Base-by-base conservation (phyloP, 202 grass and related monocot genomes). In the Panicum virgatum region DNA sequence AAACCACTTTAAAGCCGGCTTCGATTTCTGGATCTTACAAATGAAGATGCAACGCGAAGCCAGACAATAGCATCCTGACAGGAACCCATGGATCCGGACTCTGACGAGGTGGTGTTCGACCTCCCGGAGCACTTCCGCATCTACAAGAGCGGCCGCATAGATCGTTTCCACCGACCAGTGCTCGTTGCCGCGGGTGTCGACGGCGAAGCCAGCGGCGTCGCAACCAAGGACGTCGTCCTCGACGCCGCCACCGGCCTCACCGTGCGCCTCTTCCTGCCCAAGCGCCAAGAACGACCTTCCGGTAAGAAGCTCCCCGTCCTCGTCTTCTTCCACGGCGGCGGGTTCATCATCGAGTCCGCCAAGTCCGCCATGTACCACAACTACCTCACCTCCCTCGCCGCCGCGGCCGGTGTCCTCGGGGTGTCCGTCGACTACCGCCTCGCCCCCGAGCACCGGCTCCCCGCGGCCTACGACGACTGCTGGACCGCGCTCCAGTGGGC, bases 351-450 rank as follows among this genome's bases (percentile, higher is more conserved):
- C 9, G 84, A 79, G 75, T 82, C 87, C 2, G 39, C 87, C 2
- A 61, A 44, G 72, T 69, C 57, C 44, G 57, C 84, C 13, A 57
- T 45, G 22, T 90, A 87, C 81, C 87, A 93, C 70, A 81, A 46
- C n/a, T 82, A 75, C 81, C 29, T 90, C 43, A 66, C 77, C 65
- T 34, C 45, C 68, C 75, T 93, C 22, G 76, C 74, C n/a, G 76
- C 87, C 2, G 26, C 79, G 38, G 80, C 84, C 57, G 57, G 76
- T 25, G 61, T 85, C 56, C 61, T 92, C 87, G 87, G 66, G 2
- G 81, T 92, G 62, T 87, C 87, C 12, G 84, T 87, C 54, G 80
- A 87, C 57, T 92, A 92, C 81, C 87, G 90, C 77, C 90, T 89
- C 20, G 90, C 87, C 6, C 91, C 23, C 3, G 91, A 90, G 82